Evolutionary conservation across 2,329 filamentous ascomycete genomes (phyloP), one percentile per base, ranked within the genome.

Genomic region (Leptographium lundbergii): DNA sequence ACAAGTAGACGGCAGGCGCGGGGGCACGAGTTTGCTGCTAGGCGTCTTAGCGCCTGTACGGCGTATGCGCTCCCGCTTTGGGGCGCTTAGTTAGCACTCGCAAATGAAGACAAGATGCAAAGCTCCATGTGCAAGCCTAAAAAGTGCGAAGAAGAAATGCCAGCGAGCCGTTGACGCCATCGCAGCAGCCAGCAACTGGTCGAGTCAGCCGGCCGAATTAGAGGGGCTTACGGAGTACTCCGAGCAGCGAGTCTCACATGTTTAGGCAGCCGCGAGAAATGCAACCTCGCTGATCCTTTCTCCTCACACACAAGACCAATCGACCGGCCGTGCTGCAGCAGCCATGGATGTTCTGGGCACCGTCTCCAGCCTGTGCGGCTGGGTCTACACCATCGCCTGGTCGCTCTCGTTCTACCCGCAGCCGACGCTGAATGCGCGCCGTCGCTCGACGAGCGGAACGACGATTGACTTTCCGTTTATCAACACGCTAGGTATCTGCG

Each of bases 391-490:
- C 63, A 63, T 85, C 55, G 84, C 81, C 71, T 94, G 92, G 92
- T 92, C 88, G 14, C 74, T 86, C 19, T 95, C 90, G 19, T 97
- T 96, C 75, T 97, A 97, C 71, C 91, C 92, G 1, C 94, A 97
- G 70, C 84, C 88, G 7, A 73, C 95, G 61, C 80, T 90, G 63
- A 97, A 96, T 77, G 86, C 79, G 70, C 77, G 77, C 34, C 86
- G 90, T 58, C 82, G 82, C 60, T 88, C 89, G 10, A 96, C 91
- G 5, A 80, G 82, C 24, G 94, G 94, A 48, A 85, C 92, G 5
- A 89, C 90, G 0, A 86, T 95, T 64, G 91, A 96, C 71, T 96
- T 95, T 67, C 90, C 90, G 22, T 78, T 87, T 22, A 77, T 90
- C 66, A 94, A 94, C 72, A 73, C 75, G 29, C 67, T 86, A 5